Evolutionary conservation across 257 asterid genomes (phyloP).

Genomic region (Solanum sejunctum): DNA sequence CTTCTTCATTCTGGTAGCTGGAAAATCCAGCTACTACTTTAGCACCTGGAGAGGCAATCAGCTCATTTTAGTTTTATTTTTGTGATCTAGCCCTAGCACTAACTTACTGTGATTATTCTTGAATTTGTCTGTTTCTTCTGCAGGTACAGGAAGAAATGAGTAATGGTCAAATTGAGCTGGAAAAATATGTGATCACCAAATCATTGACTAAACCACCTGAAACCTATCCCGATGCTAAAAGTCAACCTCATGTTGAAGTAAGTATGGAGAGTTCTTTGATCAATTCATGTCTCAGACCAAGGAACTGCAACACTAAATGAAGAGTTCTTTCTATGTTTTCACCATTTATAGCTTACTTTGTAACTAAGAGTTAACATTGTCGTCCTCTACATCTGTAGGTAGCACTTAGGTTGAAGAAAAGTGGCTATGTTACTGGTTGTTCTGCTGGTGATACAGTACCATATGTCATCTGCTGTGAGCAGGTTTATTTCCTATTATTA

Average conservation of each 20-base stretch:
- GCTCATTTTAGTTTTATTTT: neutral
- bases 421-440: conserved; percentile 81
- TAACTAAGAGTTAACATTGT: conserved; percentile 1
- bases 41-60: neutral
- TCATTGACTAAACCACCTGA: conserved; percentile 91
- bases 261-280: conserved; percentile 9
- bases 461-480: conserved; percentile 85
- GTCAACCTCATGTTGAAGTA: conserved; percentile 97
- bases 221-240: conserved; percentile 89
- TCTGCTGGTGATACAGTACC: conserved; percentile 97
- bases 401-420: conserved; percentile 83
- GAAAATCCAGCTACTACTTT: neutral
- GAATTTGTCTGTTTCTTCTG: neutral
- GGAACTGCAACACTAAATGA: neutral
- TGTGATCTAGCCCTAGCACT: neutral
- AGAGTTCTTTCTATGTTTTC: neutral
- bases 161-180: conserved; percentile 73
- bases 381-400: conserved; percentile 38
- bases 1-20: neutral
- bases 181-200: conserved; percentile 83
- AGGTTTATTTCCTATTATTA: conserved; percentile 31
- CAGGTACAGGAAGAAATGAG: conserved; percentile 94
- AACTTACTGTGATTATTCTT: neutral
- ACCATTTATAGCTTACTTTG: neutral
- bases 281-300: neutral